Percentiles rank a stretch among this genome's conserved stretches.
Evolutionary conservation across 2,329 filamentous ascomycete species (phyloP).

Genomic region (Fusarium longipes): DNA sequence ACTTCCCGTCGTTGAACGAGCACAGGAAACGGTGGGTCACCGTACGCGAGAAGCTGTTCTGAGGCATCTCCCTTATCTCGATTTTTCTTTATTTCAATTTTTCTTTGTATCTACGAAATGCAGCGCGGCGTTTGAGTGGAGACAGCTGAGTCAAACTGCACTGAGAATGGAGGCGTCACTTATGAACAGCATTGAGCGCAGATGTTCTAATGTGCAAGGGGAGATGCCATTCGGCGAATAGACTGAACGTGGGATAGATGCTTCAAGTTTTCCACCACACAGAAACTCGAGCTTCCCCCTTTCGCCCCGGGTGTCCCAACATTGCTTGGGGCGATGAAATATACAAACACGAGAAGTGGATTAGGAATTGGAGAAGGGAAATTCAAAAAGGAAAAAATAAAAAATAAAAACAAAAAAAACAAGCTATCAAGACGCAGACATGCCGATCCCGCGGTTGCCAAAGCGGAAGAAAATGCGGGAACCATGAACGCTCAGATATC

Average conservation of each 20-base stretch:
- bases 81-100: slow-evolving; percentile 26
- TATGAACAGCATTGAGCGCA: slow-evolving; percentile 14
- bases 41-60: not conserved
- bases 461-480: slow-evolving; percentile 1
- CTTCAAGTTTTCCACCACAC: slow-evolving; percentile 17
- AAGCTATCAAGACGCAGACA: slow-evolving; percentile 1
- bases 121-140: slow-evolving; percentile 47
- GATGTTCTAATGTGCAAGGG: not conserved
- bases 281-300: slow-evolving; percentile 33
- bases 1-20: not conserved
- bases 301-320: slow-evolving; percentile 25
- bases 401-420: not conserved
- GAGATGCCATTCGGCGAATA: slow-evolving; percentile 29
- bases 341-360: slow-evolving; percentile 17
- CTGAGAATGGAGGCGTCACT: slow-evolving; percentile 27
- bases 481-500: not conserved
- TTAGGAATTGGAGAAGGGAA: not conserved
- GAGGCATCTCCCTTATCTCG: slow-evolving; percentile 1
- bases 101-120: slow-evolving; percentile 45
- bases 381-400: slow-evolving; percentile 9
- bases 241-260: slow-evolving; percentile 39
- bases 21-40: not conserved
- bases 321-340: slow-evolving; percentile 7
- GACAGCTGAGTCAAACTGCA: slow-evolving; percentile 37
- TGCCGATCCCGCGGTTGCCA: not conserved